Percentiles rank a stretch among this genome's conserved stretches.
Evolutionary conservation across 192 early-diverging fungal genomes (phyloP).

Genomic region (Entomortierella parvispora): DNA sequence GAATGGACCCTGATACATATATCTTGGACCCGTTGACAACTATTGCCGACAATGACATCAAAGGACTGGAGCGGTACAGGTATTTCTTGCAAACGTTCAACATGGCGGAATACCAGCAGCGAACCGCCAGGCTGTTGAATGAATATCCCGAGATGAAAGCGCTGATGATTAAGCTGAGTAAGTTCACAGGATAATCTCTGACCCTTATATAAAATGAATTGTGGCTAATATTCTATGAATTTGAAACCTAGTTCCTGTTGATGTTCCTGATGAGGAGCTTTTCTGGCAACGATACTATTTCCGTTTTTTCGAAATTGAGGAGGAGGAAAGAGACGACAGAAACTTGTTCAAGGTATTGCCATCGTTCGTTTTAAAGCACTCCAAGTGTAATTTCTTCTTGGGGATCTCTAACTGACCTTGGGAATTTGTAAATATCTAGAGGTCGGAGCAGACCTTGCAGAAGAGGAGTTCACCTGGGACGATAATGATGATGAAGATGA

Average conservation of each 20-base stretch:
- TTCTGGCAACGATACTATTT: conserved; percentile 66
- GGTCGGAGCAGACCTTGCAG: conserved; percentile 34
- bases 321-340: conserved; percentile 61
- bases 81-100: conserved; percentile 58
- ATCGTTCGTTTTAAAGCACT: not conserved
- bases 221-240: not conserved
- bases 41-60: conserved; percentile 45
- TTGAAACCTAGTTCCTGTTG: conserved; percentile 49
- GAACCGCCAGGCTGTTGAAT: conserved; percentile 54
- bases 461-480: conserved; percentile 50
- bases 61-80: conserved; percentile 50
- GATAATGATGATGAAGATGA: conserved; percentile 46
- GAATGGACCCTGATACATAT: conserved; percentile 52
- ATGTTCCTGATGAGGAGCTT: conserved; percentile 55
- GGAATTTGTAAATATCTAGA: conserved; percentile 5
- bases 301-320: conserved; percentile 61
- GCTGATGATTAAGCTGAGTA: conserved; percentile 59
- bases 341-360: conserved; percentile 55
- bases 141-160: conserved; percentile 56
- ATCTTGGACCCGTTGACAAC: conserved; percentile 51
- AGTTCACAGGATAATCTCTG: not conserved
- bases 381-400: not conserved
- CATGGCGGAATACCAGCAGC: conserved; percentile 59
- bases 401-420: not conserved
- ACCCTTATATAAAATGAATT: not conserved